Conservation (phyloP, 1,284 basidiomycete genomes). For the Tausonia pullulans region DNA sequence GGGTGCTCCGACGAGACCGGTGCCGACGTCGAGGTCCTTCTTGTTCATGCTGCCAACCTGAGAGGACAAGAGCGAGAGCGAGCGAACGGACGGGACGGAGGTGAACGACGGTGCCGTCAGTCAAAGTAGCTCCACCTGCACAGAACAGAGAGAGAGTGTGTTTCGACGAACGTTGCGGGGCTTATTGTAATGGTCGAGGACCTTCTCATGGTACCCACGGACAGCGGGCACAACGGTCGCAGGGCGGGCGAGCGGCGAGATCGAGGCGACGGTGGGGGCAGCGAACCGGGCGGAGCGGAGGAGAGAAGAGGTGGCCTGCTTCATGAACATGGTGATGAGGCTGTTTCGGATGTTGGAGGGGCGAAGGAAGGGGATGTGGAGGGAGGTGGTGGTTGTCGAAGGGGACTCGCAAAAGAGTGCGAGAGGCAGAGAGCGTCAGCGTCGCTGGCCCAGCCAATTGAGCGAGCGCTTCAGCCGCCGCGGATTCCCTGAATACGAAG, state of each 20-base stretch:
- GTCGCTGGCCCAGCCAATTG: too few relatives aligned
- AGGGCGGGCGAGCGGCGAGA: background rate
- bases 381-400: too few relatives aligned
- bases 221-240: too few relatives aligned
- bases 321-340: too few relatives aligned
- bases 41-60: constrained; percentile 94
- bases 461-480: too few relatives aligned
- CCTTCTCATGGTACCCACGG: constrained; percentile 77
- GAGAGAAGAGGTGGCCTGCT: background rate
- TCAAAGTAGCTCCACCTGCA: constrained; percentile 19
- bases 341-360: too few relatives aligned
- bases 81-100: constrained; percentile 27
- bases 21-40: constrained; percentile 81
- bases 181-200: constrained; percentile 90
- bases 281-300: background rate
- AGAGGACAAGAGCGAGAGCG: constrained; percentile 26
- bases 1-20: constrained; percentile 95
- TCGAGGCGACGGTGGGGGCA: background rate
- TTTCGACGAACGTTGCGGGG: constrained; percentile 70
- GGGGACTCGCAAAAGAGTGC: too few relatives aligned
- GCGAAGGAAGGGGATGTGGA: too few relatives aligned
- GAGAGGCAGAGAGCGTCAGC: too few relatives aligned
- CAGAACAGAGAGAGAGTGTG: constrained; percentile 23
- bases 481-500: too few relatives aligned
- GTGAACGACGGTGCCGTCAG: background rate